Base-by-base conservation (phyloP, 2,329 filamentous ascomycete genomes). In the Fusarium nanum region DNA sequence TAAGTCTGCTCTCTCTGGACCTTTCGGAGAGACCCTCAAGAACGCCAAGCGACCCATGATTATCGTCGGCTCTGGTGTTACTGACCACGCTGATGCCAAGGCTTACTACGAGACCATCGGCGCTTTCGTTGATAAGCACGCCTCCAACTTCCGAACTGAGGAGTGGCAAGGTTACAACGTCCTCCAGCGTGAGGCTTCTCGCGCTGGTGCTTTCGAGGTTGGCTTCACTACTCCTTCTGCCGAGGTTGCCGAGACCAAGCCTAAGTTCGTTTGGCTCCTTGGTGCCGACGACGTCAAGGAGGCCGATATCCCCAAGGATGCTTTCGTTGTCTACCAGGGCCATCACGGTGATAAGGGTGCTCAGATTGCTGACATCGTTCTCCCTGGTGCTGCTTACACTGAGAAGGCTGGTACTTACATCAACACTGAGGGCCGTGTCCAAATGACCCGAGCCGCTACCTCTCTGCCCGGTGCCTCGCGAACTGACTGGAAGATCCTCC, bases 131-230 rank as follows among this genome's bases (percentile, higher is more conserved):
- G 94, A 98, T 78, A 98, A 97, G 89, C 91, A 98, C 82, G 90
- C 93, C 70, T 85, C 88, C 74, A 97, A 91, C 84, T 98, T 99
- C 86, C 84, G 88, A 77, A 97, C 93, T 8, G 84, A 89, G 20
- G 94, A 97, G 81, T 98, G 97, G 94, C 96, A 97, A 80, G 96
- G 95, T 65, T 99, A 95, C 87, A 99, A 98, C 80, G 90, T 99
- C 66, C 90, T 99, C 55, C 96, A 99, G 83, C 91, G 95, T 71
- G 92, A 93, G 68, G 96, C 96, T 64, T 98, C 96, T 67, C 91
- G 95, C 74, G 92, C 92, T 40, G 96, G 94, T 79, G 96, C 96
- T 66, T 99, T 94, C 79, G 96, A 99, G 83, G 90, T 99, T 75
- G 96, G 96, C 76, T 99, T 98, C 83, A 93, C 93, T 37, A 91